These are phyloP conservation scores for Hypomontagnella submonticulosa DNA, from an alignment of 495 filamentous ascomycete genomes.

Conservation along the genomic window DNA sequence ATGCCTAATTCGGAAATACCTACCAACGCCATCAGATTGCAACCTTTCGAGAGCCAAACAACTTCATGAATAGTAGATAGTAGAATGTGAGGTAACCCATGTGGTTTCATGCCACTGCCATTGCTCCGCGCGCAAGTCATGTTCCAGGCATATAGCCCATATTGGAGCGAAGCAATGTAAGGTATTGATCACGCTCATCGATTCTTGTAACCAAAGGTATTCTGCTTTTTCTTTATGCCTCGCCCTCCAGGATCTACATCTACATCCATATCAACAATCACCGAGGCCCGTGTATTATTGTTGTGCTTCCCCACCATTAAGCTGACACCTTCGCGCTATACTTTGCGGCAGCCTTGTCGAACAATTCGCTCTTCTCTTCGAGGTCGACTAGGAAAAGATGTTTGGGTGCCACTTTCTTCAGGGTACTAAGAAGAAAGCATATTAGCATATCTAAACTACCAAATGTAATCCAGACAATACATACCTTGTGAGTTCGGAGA, in stretches of 20 bases:
- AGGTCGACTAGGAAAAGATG: conserved; percentile 76
- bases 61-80: no score
- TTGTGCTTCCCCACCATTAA: conserved; percentile 45
- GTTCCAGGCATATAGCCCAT: not conserved
- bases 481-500: conserved; percentile 69
- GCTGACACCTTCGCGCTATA: conserved; percentile 77
- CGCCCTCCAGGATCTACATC: conserved; percentile 24
- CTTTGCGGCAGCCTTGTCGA: conserved; percentile 82
- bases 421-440: conserved; percentile 56
- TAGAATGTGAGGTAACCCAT: no score
- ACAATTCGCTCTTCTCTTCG: conserved; percentile 78
- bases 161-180: not conserved
- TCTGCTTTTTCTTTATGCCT: conserved; percentile 17
- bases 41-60: not conserved
- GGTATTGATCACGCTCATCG: conserved; percentile 32
- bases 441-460: conserved; percentile 27
- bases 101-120: no score
- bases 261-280: conserved; percentile 27
- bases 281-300: not conserved
- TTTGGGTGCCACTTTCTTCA: conserved; percentile 66
- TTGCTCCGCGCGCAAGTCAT: no score
- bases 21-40: not conserved
- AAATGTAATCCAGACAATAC: conserved; percentile 30
- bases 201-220: conserved; percentile 27
- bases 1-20: conserved; percentile 27